Evolutionary conservation across 2,329 filamentous ascomycete genomes (phyloP).

Genomic region (Aaosphaeria arxii): DNA sequence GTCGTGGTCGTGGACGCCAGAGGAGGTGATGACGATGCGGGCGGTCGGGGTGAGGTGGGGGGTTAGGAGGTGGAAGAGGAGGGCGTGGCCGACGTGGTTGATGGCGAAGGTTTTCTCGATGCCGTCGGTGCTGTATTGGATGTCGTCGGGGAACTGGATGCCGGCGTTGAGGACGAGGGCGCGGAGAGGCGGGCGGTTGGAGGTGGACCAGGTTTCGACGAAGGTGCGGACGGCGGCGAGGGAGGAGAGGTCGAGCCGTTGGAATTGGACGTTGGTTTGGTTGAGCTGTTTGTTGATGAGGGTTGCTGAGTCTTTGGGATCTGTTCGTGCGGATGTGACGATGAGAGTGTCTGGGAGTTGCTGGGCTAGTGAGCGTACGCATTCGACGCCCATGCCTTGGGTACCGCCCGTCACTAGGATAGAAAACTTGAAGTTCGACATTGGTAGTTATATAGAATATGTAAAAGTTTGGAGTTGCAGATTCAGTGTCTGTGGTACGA

Average conservation of each 20-base stretch:
- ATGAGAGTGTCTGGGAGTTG: conserved; percentile 13
- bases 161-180: conserved; percentile 50
- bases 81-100: conserved; percentile 51
- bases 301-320: conserved; percentile 40
- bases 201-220: conserved; percentile 32
- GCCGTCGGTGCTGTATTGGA: conserved; percentile 39
- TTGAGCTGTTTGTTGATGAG: conserved; percentile 42
- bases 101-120: conserved; percentile 50
- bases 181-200: conserved; percentile 41
- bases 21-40: conserved; percentile 46
- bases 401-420: conserved; percentile 26
- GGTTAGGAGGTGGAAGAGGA: conserved; percentile 49
- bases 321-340: conserved; percentile 31
- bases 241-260: conserved; percentile 45
- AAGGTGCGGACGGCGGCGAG: conserved; percentile 42
- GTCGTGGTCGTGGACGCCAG: conserved; percentile 32
- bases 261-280: conserved; percentile 42
- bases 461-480: neutral
- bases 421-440: conserved; percentile 23
- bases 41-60: conserved; percentile 39
- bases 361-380: conserved; percentile 5
- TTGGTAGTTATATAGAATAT: neutral
- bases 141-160: conserved; percentile 41
- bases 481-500: neutral
- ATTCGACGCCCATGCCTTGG: conserved; percentile 16